A percentile compares a stretch with the other conserved stretches of the same genome.
Conservation (phyloP, 805 yeast genomes). For the Danielia reshetovae region DNA sequence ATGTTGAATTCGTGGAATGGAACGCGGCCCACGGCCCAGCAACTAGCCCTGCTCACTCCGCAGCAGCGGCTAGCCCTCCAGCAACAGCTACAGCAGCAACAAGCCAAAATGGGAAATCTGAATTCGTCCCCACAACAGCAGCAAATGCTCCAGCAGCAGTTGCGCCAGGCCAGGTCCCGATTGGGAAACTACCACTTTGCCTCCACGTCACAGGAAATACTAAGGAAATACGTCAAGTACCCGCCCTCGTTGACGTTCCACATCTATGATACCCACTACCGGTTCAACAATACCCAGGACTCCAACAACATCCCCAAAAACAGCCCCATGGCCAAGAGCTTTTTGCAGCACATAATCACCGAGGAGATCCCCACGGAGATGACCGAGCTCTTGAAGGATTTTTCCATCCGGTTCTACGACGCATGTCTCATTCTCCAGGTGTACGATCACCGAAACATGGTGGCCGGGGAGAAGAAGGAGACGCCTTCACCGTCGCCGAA, state of each 20-base stretch:
- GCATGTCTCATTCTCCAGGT: constrained; percentile 85
- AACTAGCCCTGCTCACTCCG: constrained; percentile 1
- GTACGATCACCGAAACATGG: constrained; percentile 68
- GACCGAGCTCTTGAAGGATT: constrained; percentile 84
- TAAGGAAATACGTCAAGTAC: constrained; percentile 70
- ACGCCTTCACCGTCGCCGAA: background rate
- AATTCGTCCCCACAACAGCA: constrained; percentile 16
- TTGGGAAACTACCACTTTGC: constrained; percentile 50
- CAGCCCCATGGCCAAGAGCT: constrained; percentile 74
- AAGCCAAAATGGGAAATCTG: constrained; percentile 27
- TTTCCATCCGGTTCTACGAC: constrained; percentile 79
- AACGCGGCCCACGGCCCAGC: constrained; percentile 1
- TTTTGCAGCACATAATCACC: constrained; percentile 70
- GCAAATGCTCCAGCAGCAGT: constrained; percentile 19
- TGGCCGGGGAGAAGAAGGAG: background rate
- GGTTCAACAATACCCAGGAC: constrained; percentile 85
- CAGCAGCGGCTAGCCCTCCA: constrained; percentile 5
- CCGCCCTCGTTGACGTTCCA: constrained; percentile 86
- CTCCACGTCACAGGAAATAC: constrained; percentile 66
- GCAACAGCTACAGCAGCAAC: constrained; percentile 16
- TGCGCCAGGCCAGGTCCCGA: constrained; percentile 19
- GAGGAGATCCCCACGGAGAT: constrained; percentile 88
- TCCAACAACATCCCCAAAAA: constrained; percentile 73
- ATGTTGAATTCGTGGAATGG: constrained; percentile 1
- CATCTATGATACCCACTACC: constrained; percentile 84